Conservation (phyloP, 495 filamentous ascomycete genomes). For the Astrothelium subdiscretum region DNA sequence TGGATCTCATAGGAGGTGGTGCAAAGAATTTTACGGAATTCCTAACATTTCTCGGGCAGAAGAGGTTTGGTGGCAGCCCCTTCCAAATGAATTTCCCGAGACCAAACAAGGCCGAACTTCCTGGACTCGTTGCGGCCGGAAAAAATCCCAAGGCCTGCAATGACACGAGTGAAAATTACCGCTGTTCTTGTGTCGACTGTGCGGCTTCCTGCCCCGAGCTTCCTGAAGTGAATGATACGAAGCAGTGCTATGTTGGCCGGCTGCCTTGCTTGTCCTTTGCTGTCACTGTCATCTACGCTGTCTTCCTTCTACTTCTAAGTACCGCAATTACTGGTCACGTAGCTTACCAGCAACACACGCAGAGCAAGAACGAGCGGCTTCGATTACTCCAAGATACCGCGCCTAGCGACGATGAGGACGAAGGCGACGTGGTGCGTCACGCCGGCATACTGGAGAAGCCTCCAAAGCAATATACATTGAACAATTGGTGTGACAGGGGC, state of each 20-base stretch:
- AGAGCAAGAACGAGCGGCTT: constrained; percentile 65
- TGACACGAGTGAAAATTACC: constrained; percentile 67
- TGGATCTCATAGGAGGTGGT: constrained; percentile 89
- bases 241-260: constrained; percentile 69
- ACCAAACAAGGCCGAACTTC: constrained; percentile 39
- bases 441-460: constrained; percentile 59
- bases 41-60: constrained; percentile 82
- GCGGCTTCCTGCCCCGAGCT: constrained; percentile 71
- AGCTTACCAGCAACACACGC: constrained; percentile 57
- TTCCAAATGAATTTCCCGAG: constrained; percentile 93
- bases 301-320: constrained; percentile 55
- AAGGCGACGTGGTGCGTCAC: constrained; percentile 64
- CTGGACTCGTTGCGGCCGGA: neutral
- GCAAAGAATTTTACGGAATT: constrained; percentile 82
- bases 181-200: constrained; percentile 91
- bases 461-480: constrained; percentile 63
- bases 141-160: constrained; percentile 68
- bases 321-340: constrained; percentile 59
- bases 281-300: constrained; percentile 73
- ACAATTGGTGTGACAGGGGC: constrained; percentile 61
- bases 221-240: constrained; percentile 51
- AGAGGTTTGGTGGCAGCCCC: constrained; percentile 78
- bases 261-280: constrained; percentile 86
- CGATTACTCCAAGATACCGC: constrained; percentile 74
- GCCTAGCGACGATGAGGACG: constrained; percentile 84